phyloP scores from a whole-genome alignment of 1,284 basidiomycete genomes.

The Sporisorium scitamineum region DNA sequence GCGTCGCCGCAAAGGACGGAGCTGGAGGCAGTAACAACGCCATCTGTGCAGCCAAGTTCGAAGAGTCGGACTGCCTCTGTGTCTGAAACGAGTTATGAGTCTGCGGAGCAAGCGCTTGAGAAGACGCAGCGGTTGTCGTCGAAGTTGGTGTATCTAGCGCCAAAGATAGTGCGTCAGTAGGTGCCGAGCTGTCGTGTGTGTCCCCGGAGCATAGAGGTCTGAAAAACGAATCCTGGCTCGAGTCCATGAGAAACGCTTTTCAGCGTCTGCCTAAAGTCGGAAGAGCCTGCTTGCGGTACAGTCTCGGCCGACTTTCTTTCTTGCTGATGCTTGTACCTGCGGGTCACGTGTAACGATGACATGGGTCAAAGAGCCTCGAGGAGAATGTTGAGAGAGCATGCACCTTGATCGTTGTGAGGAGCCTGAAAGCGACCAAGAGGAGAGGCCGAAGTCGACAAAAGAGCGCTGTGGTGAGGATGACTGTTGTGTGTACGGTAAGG shows the following conservation, averaged over 20 bases:
- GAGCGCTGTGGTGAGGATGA: no score
- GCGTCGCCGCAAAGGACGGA: neutral
- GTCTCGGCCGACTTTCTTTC: no score
- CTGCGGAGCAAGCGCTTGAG: neutral
- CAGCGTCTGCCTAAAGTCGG: neutral
- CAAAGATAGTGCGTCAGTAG: neutral
- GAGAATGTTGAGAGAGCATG: neutral
- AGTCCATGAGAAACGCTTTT: constrained; percentile 5
- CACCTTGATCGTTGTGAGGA: neutral
- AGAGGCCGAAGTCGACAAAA: neutral
- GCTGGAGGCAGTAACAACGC: neutral
- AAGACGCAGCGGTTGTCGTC: neutral
- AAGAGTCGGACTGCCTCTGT: neutral
- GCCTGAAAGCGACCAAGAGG: neutral
- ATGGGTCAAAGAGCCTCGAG: neutral
- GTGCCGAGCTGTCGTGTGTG: neutral
- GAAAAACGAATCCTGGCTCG: neutral
- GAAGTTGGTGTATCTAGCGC: neutral
- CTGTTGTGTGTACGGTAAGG: neutral
- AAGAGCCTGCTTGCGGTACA: neutral
- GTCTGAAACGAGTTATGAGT: neutral
- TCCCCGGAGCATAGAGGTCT: neutral
- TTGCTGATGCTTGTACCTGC: neutral
- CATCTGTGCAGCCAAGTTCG: neutral
- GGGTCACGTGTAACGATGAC: neutral